phyloP scores from a whole-genome alignment of 2,329 filamentous ascomycete species.

The Fusarium coicis region DNA sequence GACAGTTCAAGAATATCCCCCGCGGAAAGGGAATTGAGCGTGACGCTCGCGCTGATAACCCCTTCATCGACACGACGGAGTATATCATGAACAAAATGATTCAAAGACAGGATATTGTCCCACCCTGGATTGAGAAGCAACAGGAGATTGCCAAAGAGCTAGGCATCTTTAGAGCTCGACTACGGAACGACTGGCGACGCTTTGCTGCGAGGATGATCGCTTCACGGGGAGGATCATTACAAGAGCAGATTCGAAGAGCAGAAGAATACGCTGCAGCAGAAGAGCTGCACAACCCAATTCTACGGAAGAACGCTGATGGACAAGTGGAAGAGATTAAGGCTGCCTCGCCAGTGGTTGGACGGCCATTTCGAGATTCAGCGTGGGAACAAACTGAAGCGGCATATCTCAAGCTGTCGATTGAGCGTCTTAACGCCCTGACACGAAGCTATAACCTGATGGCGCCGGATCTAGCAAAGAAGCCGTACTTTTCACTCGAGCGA shows the following conservation, averaged over 20 bases:
- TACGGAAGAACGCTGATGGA: slow-evolving; percentile 55
- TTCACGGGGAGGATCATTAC: slow-evolving; percentile 77
- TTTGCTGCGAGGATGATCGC: slow-evolving; percentile 84
- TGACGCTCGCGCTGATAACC: slow-evolving; percentile 84
- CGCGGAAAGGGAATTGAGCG: slow-evolving; percentile 82
- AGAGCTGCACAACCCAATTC: slow-evolving; percentile 68
- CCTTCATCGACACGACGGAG: slow-evolving; percentile 95
- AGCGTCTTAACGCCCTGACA: slow-evolving; percentile 80
- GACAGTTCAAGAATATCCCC: slow-evolving; percentile 86
- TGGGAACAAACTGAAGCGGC: slow-evolving; percentile 79
- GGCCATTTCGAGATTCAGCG: slow-evolving; percentile 79
- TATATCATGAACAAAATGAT: slow-evolving; percentile 99
- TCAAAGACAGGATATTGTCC: slow-evolving; percentile 92
- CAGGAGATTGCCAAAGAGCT: slow-evolving; percentile 82
- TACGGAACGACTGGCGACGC: slow-evolving; percentile 85
- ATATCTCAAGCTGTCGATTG: slow-evolving; percentile 81
- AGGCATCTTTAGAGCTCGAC: slow-evolving; percentile 75
- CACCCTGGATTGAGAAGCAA: slow-evolving; percentile 99
- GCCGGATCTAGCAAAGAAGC: slow-evolving; percentile 90
- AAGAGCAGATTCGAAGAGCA: slow-evolving; percentile 78
- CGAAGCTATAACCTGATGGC: slow-evolving; percentile 96
- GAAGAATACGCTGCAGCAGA: slow-evolving; percentile 82
- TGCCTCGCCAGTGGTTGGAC: slow-evolving; percentile 48
- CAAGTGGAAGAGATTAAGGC: slow-evolving; percentile 47
- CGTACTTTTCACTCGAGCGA: slow-evolving; percentile 85